Evolutionary conservation across 2,329 filamentous ascomycete species (phyloP).

Genomic region (Macroventuria anomochaeta): DNA sequence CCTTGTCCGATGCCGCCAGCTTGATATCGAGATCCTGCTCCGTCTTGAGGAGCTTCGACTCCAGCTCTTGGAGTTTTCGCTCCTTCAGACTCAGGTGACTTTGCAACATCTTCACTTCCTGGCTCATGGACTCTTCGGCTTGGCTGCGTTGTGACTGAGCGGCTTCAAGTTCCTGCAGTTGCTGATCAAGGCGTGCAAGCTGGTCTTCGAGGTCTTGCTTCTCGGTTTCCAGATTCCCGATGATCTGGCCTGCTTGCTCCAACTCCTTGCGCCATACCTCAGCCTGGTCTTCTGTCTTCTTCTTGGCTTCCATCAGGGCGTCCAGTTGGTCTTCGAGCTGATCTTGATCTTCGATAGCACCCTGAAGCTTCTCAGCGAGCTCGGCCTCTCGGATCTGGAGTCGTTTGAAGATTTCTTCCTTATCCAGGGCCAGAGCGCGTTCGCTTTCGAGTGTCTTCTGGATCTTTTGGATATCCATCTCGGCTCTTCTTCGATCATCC

Average conservation of each 20-base stretch:
- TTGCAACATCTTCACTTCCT: conserved; percentile 88
- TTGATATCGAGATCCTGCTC: conserved; percentile 92
- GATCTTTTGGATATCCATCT: conserved; percentile 85
- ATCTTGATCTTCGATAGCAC: conserved; percentile 92
- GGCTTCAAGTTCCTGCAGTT: conserved; percentile 73
- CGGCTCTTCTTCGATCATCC: conserved; percentile 86
- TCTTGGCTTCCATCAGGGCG: conserved; percentile 85
- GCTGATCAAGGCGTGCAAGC: conserved; percentile 71
- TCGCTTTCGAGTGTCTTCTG: conserved; percentile 96
- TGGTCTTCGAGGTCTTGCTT: conserved; percentile 76
- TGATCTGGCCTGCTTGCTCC: conserved; percentile 88
- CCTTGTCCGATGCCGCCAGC: conserved; percentile 76
- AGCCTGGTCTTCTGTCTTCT: conserved; percentile 83
- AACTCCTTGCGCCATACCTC: conserved; percentile 80
- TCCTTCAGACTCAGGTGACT: conserved; percentile 91
- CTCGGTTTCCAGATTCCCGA: conserved; percentile 83
- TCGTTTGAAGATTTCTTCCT: conserved; percentile 99
- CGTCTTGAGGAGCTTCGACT: conserved; percentile 79
- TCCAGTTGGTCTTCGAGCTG: conserved; percentile 93
- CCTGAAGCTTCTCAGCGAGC: conserved; percentile 89
- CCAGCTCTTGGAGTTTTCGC: conserved; percentile 85
- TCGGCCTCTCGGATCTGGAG: conserved; percentile 90
- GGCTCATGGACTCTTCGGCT: conserved; percentile 76
- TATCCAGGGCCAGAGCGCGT: conserved; percentile 91
- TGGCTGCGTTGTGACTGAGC: conserved; percentile 75